Conservation (phyloP, 495 filamentous ascomycete species). For the Rhypophila decipiens region DNA sequence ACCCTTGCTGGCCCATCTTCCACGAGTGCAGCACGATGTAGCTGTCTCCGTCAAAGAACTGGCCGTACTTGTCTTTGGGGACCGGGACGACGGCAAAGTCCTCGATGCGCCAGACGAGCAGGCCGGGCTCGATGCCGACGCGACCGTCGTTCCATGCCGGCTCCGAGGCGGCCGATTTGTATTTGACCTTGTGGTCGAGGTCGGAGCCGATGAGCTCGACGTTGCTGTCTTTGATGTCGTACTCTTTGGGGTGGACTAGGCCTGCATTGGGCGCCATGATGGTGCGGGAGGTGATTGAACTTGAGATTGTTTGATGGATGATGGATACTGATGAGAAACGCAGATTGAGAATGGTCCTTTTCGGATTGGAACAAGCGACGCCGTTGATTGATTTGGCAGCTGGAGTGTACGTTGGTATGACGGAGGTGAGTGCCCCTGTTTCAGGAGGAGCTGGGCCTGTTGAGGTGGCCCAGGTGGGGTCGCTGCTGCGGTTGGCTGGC, state of each 20-base stretch:
- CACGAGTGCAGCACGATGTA: conserved; percentile 52
- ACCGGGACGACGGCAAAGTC: conserved; percentile 55
- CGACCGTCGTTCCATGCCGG: conserved; percentile 54
- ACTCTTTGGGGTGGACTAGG: conserved; percentile 51
- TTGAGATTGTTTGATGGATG: background rate
- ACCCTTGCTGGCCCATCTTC: conserved; percentile 36
- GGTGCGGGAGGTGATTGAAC: no score
- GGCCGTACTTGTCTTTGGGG: conserved; percentile 44
- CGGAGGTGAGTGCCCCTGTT: no score
- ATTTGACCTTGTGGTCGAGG: conserved; percentile 57
- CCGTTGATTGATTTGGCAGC: no score
- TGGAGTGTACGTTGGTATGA: no score
- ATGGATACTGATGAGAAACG: background rate
- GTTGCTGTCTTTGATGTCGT: conserved; percentile 58
- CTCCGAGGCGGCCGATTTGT: conserved; percentile 53
- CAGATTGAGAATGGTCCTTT: background rate
- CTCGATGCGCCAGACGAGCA: conserved; percentile 57
- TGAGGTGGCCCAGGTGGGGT: no score
- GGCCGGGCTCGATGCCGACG: conserved; percentile 41
- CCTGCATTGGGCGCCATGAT: conserved; percentile 51
- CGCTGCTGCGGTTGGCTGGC: no score
- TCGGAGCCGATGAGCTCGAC: conserved; percentile 53
- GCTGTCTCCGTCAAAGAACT: conserved; percentile 59
- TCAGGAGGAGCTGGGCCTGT: no score
- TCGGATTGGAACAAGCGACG: no score